Conservation (phyloP, 2,329 filamentous ascomycete species). For the Nigrograna mackinnonii region DNA sequence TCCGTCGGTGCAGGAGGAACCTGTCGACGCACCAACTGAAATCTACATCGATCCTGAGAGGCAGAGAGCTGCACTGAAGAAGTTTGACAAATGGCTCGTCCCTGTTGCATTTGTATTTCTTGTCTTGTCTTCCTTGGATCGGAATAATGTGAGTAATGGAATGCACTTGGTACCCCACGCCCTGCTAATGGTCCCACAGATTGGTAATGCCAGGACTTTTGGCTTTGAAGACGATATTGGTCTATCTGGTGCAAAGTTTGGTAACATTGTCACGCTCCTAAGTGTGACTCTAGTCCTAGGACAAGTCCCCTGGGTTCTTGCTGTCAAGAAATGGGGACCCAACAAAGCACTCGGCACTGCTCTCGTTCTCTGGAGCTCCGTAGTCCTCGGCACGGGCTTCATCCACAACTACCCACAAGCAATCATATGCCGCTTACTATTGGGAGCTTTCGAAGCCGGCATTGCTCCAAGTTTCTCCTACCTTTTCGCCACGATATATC, state of each 20-base stretch:
- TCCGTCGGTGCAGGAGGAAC: too few species aligned
- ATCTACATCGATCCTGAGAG: slow-evolving; percentile 17
- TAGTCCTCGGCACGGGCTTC: slow-evolving; percentile 33
- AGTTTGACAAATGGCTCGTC: slow-evolving; percentile 13
- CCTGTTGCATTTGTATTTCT: slow-evolving; percentile 10
- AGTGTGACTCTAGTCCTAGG: slow-evolving; percentile 27
- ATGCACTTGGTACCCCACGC: too few species aligned
- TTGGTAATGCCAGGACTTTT: slow-evolving; percentile 27
- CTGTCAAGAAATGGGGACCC: slow-evolving; percentile 23
- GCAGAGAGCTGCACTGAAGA: slow-evolving; percentile 8
- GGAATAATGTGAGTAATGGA: slow-evolving; percentile 2
- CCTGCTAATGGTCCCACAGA: background rate
- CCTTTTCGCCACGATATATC: slow-evolving; percentile 32
- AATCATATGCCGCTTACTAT: slow-evolving; percentile 28
- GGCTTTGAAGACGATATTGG: slow-evolving; percentile 34
- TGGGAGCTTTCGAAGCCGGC: slow-evolving; percentile 30
- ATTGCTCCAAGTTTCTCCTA: slow-evolving; percentile 28
- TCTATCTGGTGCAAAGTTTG: slow-evolving; percentile 33
- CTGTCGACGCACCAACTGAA: background rate
- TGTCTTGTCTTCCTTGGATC: slow-evolving; percentile 10
- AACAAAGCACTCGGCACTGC: slow-evolving; percentile 19
- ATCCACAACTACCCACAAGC: slow-evolving; percentile 31
- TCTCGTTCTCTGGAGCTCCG: slow-evolving; percentile 22
- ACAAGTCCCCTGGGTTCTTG: slow-evolving; percentile 25
- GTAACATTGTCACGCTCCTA: slow-evolving; percentile 34